Conservation (phyloP, 495 filamentous ascomycete species). For the Lentithecium fluviatile region DNA sequence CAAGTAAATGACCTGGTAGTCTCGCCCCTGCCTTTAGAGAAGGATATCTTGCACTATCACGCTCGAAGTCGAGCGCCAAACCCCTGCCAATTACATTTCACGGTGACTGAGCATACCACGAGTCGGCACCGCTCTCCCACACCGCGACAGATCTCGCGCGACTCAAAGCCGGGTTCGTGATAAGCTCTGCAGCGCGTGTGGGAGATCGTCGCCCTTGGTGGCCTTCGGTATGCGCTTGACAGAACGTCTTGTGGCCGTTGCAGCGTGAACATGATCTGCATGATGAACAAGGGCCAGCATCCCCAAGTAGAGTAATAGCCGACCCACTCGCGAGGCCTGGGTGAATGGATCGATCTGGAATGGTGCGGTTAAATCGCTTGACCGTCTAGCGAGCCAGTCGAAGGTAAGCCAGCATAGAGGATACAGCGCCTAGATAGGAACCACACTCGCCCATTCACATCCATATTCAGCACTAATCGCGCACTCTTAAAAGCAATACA, state of each 20-base stretch:
- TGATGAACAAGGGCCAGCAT: slow-evolving; percentile 15
- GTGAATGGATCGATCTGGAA: slow-evolving; percentile 20
- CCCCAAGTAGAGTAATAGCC: slow-evolving; percentile 26
- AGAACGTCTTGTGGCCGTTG: slow-evolving; percentile 12
- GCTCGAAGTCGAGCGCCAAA: neutral
- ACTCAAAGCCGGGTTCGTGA: neutral
- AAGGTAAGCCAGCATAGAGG: slow-evolving; percentile 4
- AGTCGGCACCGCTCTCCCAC: slow-evolving; percentile 3
- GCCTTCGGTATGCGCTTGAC: slow-evolving; percentile 5
- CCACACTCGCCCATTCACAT: neutral
- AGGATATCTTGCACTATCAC: neutral
- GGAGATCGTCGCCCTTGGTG: neutral
- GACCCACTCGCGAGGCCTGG: slow-evolving; percentile 4
- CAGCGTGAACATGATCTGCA: slow-evolving; percentile 26
- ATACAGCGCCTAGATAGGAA: slow-evolving; percentile 2
- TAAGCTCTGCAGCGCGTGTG: slow-evolving; percentile 4
- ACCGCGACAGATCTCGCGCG: slow-evolving; percentile 10
- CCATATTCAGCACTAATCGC: neutral
- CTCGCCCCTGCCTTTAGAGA: slow-evolving; percentile 13
- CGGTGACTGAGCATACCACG: neutral
- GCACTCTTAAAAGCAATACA: slow-evolving; percentile 6
- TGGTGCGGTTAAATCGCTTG: slow-evolving; percentile 18
- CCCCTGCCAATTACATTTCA: slow-evolving; percentile 3
- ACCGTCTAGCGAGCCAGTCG: slow-evolving; percentile 23
- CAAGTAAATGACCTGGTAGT: slow-evolving; percentile 17